Evolutionary conservation across 1,284 basidiomycete genomes (phyloP).

Genomic region (Mycena sp.): DNA sequence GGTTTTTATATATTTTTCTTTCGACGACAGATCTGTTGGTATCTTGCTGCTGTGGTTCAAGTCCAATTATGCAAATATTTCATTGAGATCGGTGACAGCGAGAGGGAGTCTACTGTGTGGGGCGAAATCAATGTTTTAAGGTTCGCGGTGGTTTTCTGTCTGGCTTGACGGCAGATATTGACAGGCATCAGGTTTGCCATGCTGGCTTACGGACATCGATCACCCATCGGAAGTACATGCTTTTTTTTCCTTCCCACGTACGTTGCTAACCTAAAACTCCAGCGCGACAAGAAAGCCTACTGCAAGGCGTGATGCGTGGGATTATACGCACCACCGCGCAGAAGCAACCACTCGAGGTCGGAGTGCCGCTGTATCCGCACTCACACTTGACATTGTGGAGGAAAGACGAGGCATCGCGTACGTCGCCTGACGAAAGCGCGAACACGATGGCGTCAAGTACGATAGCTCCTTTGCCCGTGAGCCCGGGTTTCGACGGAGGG

Average conservation of each 20-base stretch:
- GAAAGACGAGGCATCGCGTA: slow-evolving; percentile 46
- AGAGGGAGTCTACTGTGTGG: slow-evolving; percentile 79
- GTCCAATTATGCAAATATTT: slow-evolving; percentile 85
- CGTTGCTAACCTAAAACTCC: background rate
- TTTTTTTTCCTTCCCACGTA: background rate
- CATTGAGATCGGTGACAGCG: slow-evolving; percentile 77
- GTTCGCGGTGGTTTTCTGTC: slow-evolving; percentile 45
- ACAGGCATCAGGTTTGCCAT: slow-evolving; percentile 70
- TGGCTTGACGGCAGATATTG: slow-evolving; percentile 7
- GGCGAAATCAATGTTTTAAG: slow-evolving; percentile 84
- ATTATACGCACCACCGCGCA: slow-evolving; percentile 84
- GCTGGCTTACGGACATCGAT: slow-evolving; percentile 78
- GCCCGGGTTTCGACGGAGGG: slow-evolving; percentile 31
- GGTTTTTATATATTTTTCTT: slow-evolving; percentile 17
- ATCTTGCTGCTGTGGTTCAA: slow-evolving; percentile 84
- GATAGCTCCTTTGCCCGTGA: slow-evolving; percentile 51
- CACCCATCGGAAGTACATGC: slow-evolving; percentile 82
- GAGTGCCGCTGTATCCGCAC: slow-evolving; percentile 81
- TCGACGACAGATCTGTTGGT: slow-evolving; percentile 81
- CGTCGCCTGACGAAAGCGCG: slow-evolving; percentile 37
- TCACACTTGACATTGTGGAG: slow-evolving; percentile 73
- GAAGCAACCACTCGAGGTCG: slow-evolving; percentile 78
- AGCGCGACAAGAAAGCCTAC: slow-evolving; percentile 51
- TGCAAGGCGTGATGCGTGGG: slow-evolving; percentile 86
- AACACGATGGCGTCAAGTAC: slow-evolving; percentile 24